Conservation (phyloP, 331 rosid species). For the Malus hybrid region DNA sequence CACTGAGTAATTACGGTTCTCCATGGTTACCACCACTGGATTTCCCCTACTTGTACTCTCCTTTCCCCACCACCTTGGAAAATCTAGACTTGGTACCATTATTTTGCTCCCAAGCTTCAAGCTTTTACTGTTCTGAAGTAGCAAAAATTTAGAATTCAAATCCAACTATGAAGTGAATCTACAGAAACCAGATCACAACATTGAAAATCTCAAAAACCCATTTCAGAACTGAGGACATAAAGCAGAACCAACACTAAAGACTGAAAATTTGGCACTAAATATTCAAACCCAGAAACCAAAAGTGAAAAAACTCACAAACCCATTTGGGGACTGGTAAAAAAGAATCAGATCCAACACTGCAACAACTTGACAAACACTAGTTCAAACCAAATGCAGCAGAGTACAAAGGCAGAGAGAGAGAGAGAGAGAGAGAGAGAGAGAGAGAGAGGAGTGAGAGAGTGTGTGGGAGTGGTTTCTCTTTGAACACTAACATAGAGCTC, state of each 20-base stretch:
- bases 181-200: constrained; percentile 6
- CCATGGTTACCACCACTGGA: constrained; percentile 16
- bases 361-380: constrained; percentile 12
- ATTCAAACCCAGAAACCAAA: not conserved
- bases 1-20: constrained; percentile 9
- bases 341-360: constrained; percentile 29
- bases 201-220: constrained; percentile 2
- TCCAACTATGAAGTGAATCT: not conserved
- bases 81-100: constrained; percentile 7
- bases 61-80: constrained; percentile 9
- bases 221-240: not conserved
- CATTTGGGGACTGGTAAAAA: constrained; percentile 5
- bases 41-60: not conserved
- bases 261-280: not conserved
- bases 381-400: constrained; percentile 18
- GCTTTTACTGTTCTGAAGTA: not conserved
- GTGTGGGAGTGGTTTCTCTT: constrained; percentile 13
- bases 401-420: constrained; percentile 2
- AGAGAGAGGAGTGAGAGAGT: not conserved
- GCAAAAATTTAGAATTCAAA: not conserved
- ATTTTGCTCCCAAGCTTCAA: too few relatives aligned
- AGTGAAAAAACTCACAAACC: constrained; percentile 5
- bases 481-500: constrained; percentile 4
- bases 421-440: not conserved
- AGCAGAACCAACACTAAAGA: not conserved